Evolutionary conservation across 1,284 basidiomycete genomes (phyloP), one percentile per base, ranked within the genome.

Genomic region (Polyporus tsugae): DNA sequence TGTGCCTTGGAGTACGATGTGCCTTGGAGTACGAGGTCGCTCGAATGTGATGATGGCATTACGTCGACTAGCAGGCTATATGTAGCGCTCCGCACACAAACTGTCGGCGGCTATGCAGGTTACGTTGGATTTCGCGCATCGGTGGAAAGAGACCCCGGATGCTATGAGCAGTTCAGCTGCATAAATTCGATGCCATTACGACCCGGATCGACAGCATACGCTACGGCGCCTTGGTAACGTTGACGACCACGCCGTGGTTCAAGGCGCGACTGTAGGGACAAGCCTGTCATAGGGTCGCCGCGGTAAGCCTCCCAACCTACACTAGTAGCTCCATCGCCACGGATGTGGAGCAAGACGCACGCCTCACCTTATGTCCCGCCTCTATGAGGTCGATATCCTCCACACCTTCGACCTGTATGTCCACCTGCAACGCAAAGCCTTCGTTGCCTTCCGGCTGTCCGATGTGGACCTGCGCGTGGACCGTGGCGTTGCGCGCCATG

Each of bases 191-290:
- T 38, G 11, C 13, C 25, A 15, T 7, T 53, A 42, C 57, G 6
- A 7, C 11, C 10, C 13, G n/a, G 25, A 22, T 49, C 11, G 22
- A 49, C 5, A 5, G 10, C 22, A 46, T 13, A 33, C 11, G 29
- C 13, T 65, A 53, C 41, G 59, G 46, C 25, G 64, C 35, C 44
- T 6, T 78, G 49, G 72, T 70, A 35, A 91, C 85, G 46, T 87
- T 89, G 33, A 92, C 88, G 33, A 84, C 83, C 1, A 82, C 81
- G 11, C 89, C 89, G 69, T 88, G 83, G 39, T 78, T 80, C 73
- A 91, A 77, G 6, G 89, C 87, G 57, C 91, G 88, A 67, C 90
- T 92, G 74, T 92, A 93, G 1, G 91, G 91, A 76, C 91, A 92
- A 62, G 86, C 83, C 91, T 93, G 72, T 52, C 52, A 57, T 72